Evolutionary conservation across 768 basidiomycete genomes (phyloP).

Genomic region (Rhizopogon vulgaris): DNA sequence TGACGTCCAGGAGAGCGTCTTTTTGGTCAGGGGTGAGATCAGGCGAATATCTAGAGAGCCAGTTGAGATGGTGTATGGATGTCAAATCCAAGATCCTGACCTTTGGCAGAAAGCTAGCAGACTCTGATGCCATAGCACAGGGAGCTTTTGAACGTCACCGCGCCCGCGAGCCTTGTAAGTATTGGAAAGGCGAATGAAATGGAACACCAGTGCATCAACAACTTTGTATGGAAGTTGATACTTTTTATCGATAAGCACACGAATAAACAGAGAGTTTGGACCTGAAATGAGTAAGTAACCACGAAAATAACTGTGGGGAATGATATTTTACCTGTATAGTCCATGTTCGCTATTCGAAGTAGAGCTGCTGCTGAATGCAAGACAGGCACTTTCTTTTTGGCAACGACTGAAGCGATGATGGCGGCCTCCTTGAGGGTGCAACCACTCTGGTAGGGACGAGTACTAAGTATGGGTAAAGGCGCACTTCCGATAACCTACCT

Average conservation of each 20-base stretch:
- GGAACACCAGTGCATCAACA: constrained; percentile 94
- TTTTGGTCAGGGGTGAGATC: constrained; percentile 97
- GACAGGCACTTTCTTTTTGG: constrained; percentile 91
- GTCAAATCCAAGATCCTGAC: constrained; percentile 35
- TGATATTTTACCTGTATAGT: constrained; percentile 67
- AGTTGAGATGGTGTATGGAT: not conserved
- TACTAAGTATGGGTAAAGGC: constrained; percentile 14
- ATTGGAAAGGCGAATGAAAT: constrained; percentile 95
- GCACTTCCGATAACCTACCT: constrained; percentile 49
- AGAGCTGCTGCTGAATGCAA: constrained; percentile 94
- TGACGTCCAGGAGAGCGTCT: constrained; percentile 91
- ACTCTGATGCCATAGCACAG: constrained; percentile 99
- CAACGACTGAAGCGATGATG: constrained; percentile 86
- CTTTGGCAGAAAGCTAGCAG: constrained; percentile 91
- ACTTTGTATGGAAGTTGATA: constrained; percentile 97
- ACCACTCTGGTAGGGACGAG: constrained; percentile 41
- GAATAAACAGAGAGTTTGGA: constrained; percentile 94
- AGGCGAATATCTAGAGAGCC: constrained; percentile 67
- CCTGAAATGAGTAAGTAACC: constrained; percentile 32
- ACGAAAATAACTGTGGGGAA: not conserved
- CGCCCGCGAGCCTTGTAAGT: constrained; percentile 69
- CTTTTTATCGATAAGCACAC: constrained; percentile 95
- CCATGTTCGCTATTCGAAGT: constrained; percentile 91
- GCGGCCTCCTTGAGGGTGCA: constrained; percentile 94
- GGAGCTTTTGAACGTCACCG: constrained; percentile 73